Conservation (phyloP, 352 stramenopile species). For the Achlya hypogyna region DNA sequence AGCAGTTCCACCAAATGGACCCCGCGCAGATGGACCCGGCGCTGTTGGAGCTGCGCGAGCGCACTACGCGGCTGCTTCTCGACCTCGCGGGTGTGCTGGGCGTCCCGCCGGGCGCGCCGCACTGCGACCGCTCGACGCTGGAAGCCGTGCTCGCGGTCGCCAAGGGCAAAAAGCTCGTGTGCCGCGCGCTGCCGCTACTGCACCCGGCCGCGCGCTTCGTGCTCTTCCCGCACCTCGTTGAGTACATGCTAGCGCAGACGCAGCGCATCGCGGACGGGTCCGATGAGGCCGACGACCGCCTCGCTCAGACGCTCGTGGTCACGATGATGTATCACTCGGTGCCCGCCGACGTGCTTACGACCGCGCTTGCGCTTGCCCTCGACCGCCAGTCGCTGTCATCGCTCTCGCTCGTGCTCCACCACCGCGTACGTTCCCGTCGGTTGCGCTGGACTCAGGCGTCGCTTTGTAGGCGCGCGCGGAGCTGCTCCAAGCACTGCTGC, state of each 20-base stretch:
- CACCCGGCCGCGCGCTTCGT: conserved; percentile 74
- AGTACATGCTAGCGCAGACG: conserved; percentile 47
- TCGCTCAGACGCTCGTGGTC: conserved; percentile 74
- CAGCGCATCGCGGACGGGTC: conserved; percentile 25
- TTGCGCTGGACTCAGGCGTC: neutral
- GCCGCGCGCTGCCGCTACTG: conserved; percentile 60
- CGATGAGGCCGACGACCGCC: conserved; percentile 31
- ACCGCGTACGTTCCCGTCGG: conserved; percentile 37
- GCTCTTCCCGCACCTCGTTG: conserved; percentile 54
- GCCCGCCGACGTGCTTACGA: conserved; percentile 47
- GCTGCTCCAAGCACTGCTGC: conserved; percentile 60
- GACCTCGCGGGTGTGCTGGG: conserved; percentile 58
- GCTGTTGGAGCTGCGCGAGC: conserved; percentile 50
- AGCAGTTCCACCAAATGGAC: conserved; percentile 79
- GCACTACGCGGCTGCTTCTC: conserved; percentile 57
- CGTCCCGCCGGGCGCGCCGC: conserved; percentile 31
- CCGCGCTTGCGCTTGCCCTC: conserved; percentile 52
- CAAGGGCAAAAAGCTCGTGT: conserved; percentile 73
- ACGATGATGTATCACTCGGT: conserved; percentile 68
- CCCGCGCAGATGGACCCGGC: conserved; percentile 56
- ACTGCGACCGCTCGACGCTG: conserved; percentile 46
- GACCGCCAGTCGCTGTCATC: conserved; percentile 45
- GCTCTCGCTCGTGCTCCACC: conserved; percentile 61
- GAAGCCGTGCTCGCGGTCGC: conserved; percentile 40
- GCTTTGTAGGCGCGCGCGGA: conserved; percentile 24